Evolutionary conservation across 345 rosid species (phyloP), one percentile per base, ranked within the genome.

Genomic region (Anastatica hierochuntica): DNA sequence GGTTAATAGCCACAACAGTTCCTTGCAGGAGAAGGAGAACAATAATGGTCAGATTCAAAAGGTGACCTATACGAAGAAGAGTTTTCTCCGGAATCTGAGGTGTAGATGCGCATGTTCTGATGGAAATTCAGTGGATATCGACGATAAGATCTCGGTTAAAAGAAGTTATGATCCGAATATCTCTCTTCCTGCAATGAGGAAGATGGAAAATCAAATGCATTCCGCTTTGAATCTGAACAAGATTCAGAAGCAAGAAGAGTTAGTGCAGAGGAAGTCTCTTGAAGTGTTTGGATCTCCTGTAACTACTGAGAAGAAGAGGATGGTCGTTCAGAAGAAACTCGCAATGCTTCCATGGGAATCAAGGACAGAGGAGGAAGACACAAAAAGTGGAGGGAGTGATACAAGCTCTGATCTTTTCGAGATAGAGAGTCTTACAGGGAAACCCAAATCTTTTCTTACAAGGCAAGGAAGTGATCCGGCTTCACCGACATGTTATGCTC

Each of bases 371-470:
- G 62, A 65, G 27, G 64, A 65, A 14, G 70, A 65, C 24, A 43
- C 58, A 57, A 58, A 43, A 45, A 64, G 68, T 34, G 84, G 58
- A 6, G 81, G 52, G 11, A 88, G 95, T 49, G 94, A 84, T 51
- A 73, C 80, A 23, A 90, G 94, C 61, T 80, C 95, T 4, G 97
- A 90, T 41, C 76, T 90, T 38, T 86, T 86, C 14, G 97, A 90
- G 79, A 84, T 90, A 29, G 88, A 82, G 44, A 82, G 88, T 66
- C 40, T 84, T 14, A 75, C 78, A 0, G 84, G 79, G 13, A 85
- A 78, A 62, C 71, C 68, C 4, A 79, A 67, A 45, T 66, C 80
- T 2, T 78, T 50, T 53, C 78, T 82, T 60, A 71, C 76, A 19
- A 74, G 78, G 62, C 81, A 77, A 77, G 75, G 53, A 42, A 76